Conservation (phyloP, 2,329 filamentous ascomycete genomes). For the Aspergillus fijiensis region DNA sequence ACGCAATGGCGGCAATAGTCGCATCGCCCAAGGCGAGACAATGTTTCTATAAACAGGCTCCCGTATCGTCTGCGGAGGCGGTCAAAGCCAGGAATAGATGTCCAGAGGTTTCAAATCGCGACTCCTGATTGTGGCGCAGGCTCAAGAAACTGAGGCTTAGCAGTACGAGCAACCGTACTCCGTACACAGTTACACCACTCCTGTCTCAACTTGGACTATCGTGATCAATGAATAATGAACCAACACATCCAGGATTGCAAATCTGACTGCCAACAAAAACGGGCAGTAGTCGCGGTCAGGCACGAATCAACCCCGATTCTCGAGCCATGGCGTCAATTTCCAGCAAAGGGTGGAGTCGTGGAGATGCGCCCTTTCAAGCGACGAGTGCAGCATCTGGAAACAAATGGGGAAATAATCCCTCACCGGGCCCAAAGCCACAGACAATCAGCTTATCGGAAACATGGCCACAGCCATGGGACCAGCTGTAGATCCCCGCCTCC, state of each 20-base stretch:
- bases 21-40: background rate
- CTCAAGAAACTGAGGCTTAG: background rate
- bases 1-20: background rate
- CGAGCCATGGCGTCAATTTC: background rate
- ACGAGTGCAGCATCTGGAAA: background rate
- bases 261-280: background rate
- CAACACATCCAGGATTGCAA: no score
- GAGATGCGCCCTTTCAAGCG: background rate
- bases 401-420: background rate
- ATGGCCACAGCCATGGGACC: background rate
- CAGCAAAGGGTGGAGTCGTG: background rate
- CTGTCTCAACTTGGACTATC: no score
- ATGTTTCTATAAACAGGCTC: background rate
- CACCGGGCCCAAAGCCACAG: background rate
- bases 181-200: background rate
- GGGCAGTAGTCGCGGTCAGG: background rate
- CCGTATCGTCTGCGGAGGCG: background rate
- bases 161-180: background rate
- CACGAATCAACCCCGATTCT: background rate
- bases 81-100: background rate
- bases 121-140: background rate
- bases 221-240: no score
- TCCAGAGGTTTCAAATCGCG: no score
- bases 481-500: background rate
- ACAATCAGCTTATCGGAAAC: background rate